Evolutionary conservation across 2,329 filamentous ascomycete genomes (phyloP).

Genomic region (Neofusicoccum sp.): DNA sequence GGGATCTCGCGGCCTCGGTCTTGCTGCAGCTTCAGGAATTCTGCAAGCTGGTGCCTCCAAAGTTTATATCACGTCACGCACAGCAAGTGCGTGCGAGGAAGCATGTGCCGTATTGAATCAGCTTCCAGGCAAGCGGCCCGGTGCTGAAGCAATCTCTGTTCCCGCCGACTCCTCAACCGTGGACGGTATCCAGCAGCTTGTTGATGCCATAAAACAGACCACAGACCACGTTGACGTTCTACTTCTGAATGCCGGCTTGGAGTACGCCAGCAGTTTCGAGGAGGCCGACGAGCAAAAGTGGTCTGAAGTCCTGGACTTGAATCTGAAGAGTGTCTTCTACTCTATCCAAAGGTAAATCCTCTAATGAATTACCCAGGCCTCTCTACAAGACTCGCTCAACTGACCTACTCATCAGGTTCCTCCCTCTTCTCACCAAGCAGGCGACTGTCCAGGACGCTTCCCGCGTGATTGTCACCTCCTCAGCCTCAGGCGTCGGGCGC

Average conservation of each 20-base stretch:
- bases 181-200: conserved; percentile 38
- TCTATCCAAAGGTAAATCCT: conserved; percentile 37
- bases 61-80: conserved; percentile 44
- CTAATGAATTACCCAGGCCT: background rate
- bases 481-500: conserved; percentile 40
- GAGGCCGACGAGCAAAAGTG: conserved; percentile 38
- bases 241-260: conserved; percentile 43
- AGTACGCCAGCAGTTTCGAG: conserved; percentile 44
- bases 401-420: conserved; percentile 30
- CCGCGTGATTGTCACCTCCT: conserved; percentile 42
- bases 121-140: conserved; percentile 40
- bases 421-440: conserved; percentile 38
- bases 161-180: conserved; percentile 42
- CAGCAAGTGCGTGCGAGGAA: conserved; percentile 40
- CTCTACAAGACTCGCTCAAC: background rate
- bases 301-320: conserved; percentile 43
- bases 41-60: conserved; percentile 43
- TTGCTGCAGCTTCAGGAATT: conserved; percentile 43
- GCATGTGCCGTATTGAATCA: conserved; percentile 43
- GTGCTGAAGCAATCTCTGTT: conserved; percentile 37
- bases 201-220: conserved; percentile 34
- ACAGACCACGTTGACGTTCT: conserved; percentile 40
- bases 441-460: conserved; percentile 38
- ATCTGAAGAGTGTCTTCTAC: conserved; percentile 45
- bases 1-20: conserved; percentile 43